Evolutionary conservation across 164 flowering plant species (phyloP).

Genomic region (Vitis cinerea): DNA sequence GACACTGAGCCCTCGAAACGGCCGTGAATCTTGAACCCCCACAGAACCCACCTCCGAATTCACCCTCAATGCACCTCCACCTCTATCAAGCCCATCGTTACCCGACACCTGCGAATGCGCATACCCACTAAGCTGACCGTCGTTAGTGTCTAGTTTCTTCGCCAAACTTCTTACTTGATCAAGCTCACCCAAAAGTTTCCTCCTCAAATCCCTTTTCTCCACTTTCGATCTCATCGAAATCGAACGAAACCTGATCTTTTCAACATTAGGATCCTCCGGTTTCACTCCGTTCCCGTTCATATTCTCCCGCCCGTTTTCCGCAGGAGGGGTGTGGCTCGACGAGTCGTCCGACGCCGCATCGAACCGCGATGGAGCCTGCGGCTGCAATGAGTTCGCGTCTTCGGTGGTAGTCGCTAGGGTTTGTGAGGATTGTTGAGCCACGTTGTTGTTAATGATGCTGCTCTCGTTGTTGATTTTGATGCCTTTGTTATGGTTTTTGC

Average conservation of each 20-base stretch:
- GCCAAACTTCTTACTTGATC: conserved; percentile 40
- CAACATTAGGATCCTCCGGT: conserved; percentile 25
- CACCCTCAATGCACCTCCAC: conserved; percentile 18
- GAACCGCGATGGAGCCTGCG: conserved; percentile 3
- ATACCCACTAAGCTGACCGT: conserved; percentile 20
- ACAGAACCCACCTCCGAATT: conserved; percentile 29
- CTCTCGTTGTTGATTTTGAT: background rate
- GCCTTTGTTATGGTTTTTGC: conserved; percentile 9
- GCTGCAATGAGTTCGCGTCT: conserved; percentile 7
- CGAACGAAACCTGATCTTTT: conserved; percentile 33
- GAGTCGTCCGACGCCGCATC: conserved; percentile 20
- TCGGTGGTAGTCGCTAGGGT: conserved; percentile 9
- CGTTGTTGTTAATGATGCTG: background rate
- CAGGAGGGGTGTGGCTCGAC: conserved; percentile 18
- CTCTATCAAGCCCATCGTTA: conserved; percentile 11
- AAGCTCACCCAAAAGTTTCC: conserved; percentile 45
- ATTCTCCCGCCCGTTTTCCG: background rate
- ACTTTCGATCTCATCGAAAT: conserved; percentile 18
- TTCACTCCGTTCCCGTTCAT: conserved; percentile 3
- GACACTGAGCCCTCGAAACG: conserved; percentile 17
- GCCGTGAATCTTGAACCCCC: conserved; percentile 9
- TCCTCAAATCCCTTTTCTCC: conserved; percentile 36
- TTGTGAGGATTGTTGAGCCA: conserved; percentile 5
- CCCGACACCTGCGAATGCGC: conserved; percentile 16
- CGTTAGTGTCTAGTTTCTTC: conserved; percentile 34